Evolutionary conservation across 345 rosid genomes (phyloP).

Genomic region (Luvunga scandens): DNA sequence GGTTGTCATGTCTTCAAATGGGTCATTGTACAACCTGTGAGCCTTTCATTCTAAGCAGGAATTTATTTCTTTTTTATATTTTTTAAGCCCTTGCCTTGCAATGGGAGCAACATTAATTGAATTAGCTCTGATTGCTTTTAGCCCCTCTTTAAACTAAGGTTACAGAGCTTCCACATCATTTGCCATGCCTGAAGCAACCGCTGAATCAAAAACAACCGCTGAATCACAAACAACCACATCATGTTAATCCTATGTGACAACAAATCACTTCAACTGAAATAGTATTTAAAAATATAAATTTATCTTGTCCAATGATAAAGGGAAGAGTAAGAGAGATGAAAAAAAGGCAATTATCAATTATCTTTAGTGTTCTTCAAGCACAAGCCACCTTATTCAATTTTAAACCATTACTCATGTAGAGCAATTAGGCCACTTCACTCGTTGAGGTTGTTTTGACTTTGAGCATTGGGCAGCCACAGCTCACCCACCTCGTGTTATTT

Average conservation of each 20-base stretch:
- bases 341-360: background rate
- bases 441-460: constrained; percentile 4
- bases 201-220: background rate
- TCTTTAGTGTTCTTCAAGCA: constrained; percentile 16
- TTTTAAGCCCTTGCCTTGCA: constrained; percentile 23
- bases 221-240: background rate
- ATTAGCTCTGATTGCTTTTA: constrained; percentile 15
- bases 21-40: constrained; percentile 9
- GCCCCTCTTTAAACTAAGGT: background rate
- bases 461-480: constrained; percentile 20
- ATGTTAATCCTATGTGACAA: background rate
- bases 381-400: background rate
- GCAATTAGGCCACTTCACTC: background rate
- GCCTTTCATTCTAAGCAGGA: constrained; percentile 10
- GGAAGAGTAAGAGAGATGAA: background rate
- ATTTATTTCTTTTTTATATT: background rate
- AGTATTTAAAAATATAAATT: background rate
- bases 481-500: constrained; percentile 2
- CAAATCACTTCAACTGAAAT: background rate
- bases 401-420: background rate
- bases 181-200: background rate
- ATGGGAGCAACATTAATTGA: constrained; percentile 24
- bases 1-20: background rate
- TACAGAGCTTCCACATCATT: background rate
- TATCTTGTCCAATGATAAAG: background rate